Conservation (phyloP, 805 yeast species). For the Saccharomycopsis guyanensis region DNA sequence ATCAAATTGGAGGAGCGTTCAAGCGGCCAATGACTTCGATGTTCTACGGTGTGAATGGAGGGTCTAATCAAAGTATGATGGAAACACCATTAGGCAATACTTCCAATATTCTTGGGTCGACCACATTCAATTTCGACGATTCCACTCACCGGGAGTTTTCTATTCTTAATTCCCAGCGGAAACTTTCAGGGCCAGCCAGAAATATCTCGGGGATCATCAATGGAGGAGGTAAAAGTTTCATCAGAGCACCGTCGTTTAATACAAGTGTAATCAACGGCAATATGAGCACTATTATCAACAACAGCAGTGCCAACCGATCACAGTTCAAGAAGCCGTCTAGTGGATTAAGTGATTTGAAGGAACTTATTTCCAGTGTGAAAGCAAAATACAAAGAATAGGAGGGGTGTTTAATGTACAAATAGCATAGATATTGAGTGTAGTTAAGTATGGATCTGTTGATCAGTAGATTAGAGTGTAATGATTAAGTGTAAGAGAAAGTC, state of each 20-base stretch:
- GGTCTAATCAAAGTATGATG: not conserved
- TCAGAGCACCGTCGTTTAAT: not conserved
- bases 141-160: not conserved
- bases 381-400: conserved; percentile 9
- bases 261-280: not conserved
- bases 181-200: not conserved
- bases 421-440: no score
- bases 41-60: not conserved
- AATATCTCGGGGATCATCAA: not conserved
- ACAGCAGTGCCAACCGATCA: not conserved
- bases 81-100: not conserved
- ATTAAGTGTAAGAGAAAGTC: no score
- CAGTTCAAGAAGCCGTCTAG: not conserved
- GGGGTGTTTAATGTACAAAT: no score
- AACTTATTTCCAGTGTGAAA: conserved; percentile 11
- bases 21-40: not conserved
- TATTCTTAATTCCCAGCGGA: not conserved
- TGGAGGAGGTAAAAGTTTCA: not conserved
- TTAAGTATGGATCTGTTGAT: no score
- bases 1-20: not conserved
- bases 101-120: not conserved
- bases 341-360: conserved; percentile 6
- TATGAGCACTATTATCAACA: not conserved
- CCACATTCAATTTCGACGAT: not conserved
- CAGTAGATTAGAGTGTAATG: no score